A percentile compares a stretch with the other conserved stretches of the same genome.
Evolutionary conservation across 2,329 filamentous ascomycete species (phyloP).

Genomic region (Neocatenulostroma microsporum): DNA sequence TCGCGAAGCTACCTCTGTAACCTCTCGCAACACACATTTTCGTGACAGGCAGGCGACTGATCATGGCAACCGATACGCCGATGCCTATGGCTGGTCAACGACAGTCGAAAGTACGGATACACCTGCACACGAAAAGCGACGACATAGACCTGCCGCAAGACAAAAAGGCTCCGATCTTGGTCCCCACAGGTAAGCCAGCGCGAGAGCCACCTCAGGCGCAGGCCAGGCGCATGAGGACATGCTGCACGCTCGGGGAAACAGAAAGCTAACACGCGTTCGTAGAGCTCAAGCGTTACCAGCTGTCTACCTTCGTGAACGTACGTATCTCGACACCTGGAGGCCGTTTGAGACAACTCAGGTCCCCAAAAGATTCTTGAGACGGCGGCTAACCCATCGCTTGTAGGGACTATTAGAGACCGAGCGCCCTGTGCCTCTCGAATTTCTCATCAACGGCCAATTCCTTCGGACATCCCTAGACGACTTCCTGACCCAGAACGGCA

Average conservation of each 20-base stretch:
- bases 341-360: too few species aligned
- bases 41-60: background rate
- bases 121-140: constrained; percentile 45
- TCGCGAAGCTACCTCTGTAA: too few species aligned
- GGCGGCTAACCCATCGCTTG: too few species aligned
- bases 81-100: constrained; percentile 15
- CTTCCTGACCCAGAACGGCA: constrained; percentile 75
- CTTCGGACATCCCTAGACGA: constrained; percentile 83
- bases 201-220: too few species aligned
- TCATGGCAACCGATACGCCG: constrained; percentile 16
- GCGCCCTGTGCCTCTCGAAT: constrained; percentile 75
- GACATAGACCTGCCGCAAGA: constrained; percentile 49
- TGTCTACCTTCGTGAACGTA: constrained; percentile 58
- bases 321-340: too few species aligned
- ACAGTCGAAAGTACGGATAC: constrained; percentile 44
- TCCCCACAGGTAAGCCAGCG: constrained; percentile 47
- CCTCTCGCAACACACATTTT: constrained; percentile 2
- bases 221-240: too few species aligned
- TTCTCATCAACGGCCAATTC: constrained; percentile 89
- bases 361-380: too few species aligned
- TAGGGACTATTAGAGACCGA: constrained; percentile 50
- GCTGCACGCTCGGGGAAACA: too few species aligned
- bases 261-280: constrained; percentile 49
- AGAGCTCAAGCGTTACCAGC: constrained; percentile 51
- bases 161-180: constrained; percentile 49